Base-by-base conservation (phyloP, 2,329 filamentous ascomycete genomes). In the Fusarium sp. region DNA sequence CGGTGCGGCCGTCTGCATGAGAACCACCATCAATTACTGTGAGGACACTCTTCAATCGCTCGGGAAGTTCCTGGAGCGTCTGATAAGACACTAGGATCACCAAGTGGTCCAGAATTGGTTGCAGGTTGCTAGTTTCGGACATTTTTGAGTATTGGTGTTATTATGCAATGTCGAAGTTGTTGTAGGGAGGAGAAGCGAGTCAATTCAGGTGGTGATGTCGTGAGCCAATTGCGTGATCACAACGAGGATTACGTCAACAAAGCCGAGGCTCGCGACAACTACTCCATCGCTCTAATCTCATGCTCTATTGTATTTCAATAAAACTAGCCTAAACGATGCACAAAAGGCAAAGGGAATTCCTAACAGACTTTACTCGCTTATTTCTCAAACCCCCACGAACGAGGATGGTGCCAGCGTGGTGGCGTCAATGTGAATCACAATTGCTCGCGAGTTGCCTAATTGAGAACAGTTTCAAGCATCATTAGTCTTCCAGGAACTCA, bases 21-120 rank as follows among this genome's bases (percentile, higher is more conserved):
- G 57, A 31, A 1, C 67, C 67, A 0, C 66, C 67, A 9, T 70
- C 67, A 3, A 69, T 69, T 8, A 70, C 57, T 2, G 39, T 53
- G 16, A 69, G 57, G 8, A 7, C 31, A 3, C 3, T 39, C 2
- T 70, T 41, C 1, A 69, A n/a, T 1, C 20, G 62, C 8, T 56
- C 64, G 3, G 67, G 67, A 0, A 69, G 53, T 3, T 63, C 35
- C 3, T 67, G 62, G 0, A 69, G 23, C 3, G 62, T 67, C 8
- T 70, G 31, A 2, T 63, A 49, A 2, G 66, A 70, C 3, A 69
- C 53, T 1, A 70, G 11, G 3, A 69, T 41, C 10, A 69, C 66
- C 15, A 69, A 59, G 8, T 69, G 67, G 6, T 69, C 67, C 1
- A 69, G 3, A 11, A 63, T 70, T 3, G 67, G 63, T 2, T 9